Conservation (phyloP, 202 grass and related monocot species). For the Alloteropsis angusta region DNA sequence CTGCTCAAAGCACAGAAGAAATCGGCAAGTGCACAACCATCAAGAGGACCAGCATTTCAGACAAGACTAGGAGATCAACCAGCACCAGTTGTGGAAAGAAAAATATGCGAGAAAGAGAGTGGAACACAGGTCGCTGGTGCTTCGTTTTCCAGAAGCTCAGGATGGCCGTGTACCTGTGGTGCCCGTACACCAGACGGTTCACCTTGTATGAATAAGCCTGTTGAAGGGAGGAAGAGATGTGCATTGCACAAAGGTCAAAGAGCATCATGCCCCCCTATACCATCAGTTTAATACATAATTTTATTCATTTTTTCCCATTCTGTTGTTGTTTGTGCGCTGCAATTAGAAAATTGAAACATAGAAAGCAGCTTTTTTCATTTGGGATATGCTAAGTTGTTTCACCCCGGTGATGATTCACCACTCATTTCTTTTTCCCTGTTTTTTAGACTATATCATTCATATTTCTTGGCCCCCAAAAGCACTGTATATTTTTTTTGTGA, state of each 20-base stretch:
- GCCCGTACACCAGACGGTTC: too few species aligned
- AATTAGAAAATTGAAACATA: not conserved
- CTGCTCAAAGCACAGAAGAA: too few species aligned
- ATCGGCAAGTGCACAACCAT: too few species aligned
- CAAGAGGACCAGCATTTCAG: too few species aligned
- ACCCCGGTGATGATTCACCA: not conserved
- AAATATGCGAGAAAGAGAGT: constrained; percentile 33
- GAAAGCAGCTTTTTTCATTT: not conserved
- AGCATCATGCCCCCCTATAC: not conserved
- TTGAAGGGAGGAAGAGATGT: constrained; percentile 75
- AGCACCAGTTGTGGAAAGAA: constrained; percentile 22
- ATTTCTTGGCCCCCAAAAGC: too few species aligned
- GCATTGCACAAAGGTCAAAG: constrained; percentile 54
- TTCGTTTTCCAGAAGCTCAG: constrained; percentile 20
- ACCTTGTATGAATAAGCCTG: too few species aligned
- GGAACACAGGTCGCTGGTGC: constrained; percentile 19
- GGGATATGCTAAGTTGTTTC: not conserved
- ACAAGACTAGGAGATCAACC: too few species aligned
- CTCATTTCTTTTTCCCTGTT: not conserved
- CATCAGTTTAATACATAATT: not conserved
- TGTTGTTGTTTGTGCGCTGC: not conserved
- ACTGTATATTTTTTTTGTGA: too few species aligned
- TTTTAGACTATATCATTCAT: too few species aligned
- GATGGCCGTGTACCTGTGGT: too few species aligned
- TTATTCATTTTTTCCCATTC: not conserved